A percentile compares a stretch with the other conserved stretches of the same genome.
These are phyloP conservation scores for Colletotrichum aenigma DNA, from an alignment of 2,329 filamentous ascomycete species.

Conservation along the genomic window DNA sequence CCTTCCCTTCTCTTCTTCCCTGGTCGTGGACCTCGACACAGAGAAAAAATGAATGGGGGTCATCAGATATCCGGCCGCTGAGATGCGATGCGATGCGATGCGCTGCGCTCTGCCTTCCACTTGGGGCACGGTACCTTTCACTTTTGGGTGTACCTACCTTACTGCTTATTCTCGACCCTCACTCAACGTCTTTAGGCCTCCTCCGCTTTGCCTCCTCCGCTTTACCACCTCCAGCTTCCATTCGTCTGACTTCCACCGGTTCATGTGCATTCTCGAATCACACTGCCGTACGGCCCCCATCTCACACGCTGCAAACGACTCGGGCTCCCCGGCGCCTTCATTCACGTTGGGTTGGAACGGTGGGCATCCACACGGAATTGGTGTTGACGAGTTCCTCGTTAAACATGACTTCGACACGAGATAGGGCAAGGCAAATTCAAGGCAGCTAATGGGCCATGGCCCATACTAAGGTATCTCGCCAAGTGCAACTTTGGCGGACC, in stretches of 20 bases:
- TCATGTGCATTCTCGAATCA: not conserved
- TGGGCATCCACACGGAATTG: not conserved
- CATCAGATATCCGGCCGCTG: not conserved
- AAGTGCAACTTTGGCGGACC: not conserved
- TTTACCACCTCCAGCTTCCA: not conserved
- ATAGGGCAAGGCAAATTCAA: not conserved
- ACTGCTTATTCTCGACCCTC: not conserved
- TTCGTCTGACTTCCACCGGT: not conserved
- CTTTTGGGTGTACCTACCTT: not conserved
- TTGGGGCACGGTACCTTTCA: not conserved
- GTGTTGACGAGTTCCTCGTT: not conserved
- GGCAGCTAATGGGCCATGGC: not conserved
- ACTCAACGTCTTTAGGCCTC: not conserved
- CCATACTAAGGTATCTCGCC: not conserved
- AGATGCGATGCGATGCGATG: not conserved
- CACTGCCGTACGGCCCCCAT: not conserved
- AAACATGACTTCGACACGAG: not conserved
- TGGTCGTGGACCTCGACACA: not conserved
- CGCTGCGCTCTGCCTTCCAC: not conserved
- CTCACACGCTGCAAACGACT: not conserved
- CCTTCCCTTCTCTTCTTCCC: not conserved
- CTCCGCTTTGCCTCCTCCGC: not conserved
- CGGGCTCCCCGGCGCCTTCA: not conserved
- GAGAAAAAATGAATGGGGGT: not conserved
- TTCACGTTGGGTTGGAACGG: not conserved